A percentile compares a stretch with the other conserved stretches of the same genome.
phyloP scores from a whole-genome alignment of 176 grass and related monocot genomes.

The Aegilops longissima region DNA sequence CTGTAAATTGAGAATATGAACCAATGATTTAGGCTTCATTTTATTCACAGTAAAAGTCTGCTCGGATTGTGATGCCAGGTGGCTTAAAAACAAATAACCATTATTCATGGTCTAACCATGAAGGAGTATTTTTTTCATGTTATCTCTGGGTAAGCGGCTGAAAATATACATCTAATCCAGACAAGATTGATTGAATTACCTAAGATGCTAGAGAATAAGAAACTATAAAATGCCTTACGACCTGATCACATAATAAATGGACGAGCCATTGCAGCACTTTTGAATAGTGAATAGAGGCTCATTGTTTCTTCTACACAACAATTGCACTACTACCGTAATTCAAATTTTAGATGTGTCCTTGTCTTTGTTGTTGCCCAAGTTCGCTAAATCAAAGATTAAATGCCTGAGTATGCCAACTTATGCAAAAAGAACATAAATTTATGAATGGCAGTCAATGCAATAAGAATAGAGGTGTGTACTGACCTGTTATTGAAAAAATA shows the following conservation, averaged over 20 bases:
- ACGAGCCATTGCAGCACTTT: neutral
- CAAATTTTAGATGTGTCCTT: neutral
- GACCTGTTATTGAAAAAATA: conserved; percentile 42
- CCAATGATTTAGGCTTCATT: neutral
- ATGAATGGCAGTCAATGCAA: neutral
- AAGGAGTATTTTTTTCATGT: neutral
- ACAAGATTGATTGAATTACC: neutral
- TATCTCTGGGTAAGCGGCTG: neutral
- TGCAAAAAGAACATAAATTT: conserved; percentile 15
- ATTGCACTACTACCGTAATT: neutral
- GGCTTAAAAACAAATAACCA: neutral
- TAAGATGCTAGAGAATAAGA: neutral
- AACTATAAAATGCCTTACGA: neutral
- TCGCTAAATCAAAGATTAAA: neutral
- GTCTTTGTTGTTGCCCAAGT: neutral
- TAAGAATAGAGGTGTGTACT: conserved; percentile 21
- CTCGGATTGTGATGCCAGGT: neutral
- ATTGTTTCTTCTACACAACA: neutral
- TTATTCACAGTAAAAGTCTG: neutral
- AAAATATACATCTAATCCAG: neutral
- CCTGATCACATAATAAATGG: neutral
- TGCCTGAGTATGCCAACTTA: neutral
- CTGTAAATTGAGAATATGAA: neutral
- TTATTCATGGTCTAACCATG: neutral
- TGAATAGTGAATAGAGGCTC: neutral